Evolutionary conservation across 345 rosid genomes (phyloP), one percentile per base, ranked within the genome.

Genomic region (Anacardium occidentale): DNA sequence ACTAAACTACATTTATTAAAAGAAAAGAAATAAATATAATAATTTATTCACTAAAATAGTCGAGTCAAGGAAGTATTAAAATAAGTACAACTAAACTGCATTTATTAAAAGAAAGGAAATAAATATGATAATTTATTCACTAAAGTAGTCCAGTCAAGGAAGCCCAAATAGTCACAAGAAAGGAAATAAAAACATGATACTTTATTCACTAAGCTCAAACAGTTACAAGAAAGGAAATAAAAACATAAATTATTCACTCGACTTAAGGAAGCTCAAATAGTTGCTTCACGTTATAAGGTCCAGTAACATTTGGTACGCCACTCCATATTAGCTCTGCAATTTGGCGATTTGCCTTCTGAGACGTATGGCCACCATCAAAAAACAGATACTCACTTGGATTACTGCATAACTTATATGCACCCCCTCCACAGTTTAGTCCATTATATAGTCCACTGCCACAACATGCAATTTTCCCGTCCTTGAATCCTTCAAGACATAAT

Each of bases 361-460:
- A 58, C 1, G 72, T 65, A 10, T 76, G 72, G 13, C 62, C 72
- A 22, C 76, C 75, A 60, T 76, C 80, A 52, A 76, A 76, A 17
- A 54, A 60, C 47, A 76, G 72, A 37, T 66, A 71, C 37, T 66
- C 71, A 40, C 66, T n/a, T 10, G 79, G 79, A 14, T 76, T 52
- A 8, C 24, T 45, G 55, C 80, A 71, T 29, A 71, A 3, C 8
- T 71, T 63, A 51, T 34, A 64, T 61, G 42, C 0, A 18, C 63
- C 37, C 42, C 62, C 55, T 25, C 76, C 70, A 18, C 70, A 64
- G 3, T 51, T 60, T 0, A 4, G 37, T 24, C 52, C 68, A 10
- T 64, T 71, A 17, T 61, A 50, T 22, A 11, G 10, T 15, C 74
- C 74, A 2, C 48, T 29, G 5, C 74, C 62, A 15, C 62, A 62